phyloP scores from a whole-genome alignment of 1,284 basidiomycete species.

The Golubevia sp. region DNA sequence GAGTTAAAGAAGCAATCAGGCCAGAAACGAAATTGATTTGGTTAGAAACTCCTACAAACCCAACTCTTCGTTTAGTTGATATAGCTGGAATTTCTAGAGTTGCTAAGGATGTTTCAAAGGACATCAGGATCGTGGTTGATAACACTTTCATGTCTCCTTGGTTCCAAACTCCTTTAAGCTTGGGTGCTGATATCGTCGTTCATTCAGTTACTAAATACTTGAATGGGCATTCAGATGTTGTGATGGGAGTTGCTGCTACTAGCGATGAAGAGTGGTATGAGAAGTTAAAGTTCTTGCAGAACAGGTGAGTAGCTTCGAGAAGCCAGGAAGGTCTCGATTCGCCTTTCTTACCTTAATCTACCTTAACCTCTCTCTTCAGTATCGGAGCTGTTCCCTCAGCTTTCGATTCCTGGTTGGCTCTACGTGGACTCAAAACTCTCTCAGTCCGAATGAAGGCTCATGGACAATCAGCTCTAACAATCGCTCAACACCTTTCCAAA shows the following conservation, averaged over 20 bases:
- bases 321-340: too few relatives aligned
- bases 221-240: slow-evolving; percentile 82
- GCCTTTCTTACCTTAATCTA: too few relatives aligned
- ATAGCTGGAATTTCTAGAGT: slow-evolving; percentile 72
- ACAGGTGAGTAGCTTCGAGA: slow-evolving; percentile 65
- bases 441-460: slow-evolving; percentile 74
- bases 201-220: slow-evolving; percentile 79
- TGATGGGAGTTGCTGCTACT: slow-evolving; percentile 48
- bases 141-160: slow-evolving; percentile 76
- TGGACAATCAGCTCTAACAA: slow-evolving; percentile 77
- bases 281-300: slow-evolving; percentile 77
- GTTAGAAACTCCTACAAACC: slow-evolving; percentile 95
- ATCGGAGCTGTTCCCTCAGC: slow-evolving; percentile 85
- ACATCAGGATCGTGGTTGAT: too few relatives aligned
- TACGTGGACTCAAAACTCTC: slow-evolving; percentile 85
- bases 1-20: slow-evolving; percentile 70
- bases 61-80: slow-evolving; percentile 84
- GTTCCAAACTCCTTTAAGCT: slow-evolving; percentile 83
- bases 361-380: background rate
- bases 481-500: slow-evolving; percentile 72
- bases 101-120: slow-evolving; percentile 16
- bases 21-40: slow-evolving; percentile 92
- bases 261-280: slow-evolving; percentile 39
- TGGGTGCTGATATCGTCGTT: slow-evolving; percentile 80
- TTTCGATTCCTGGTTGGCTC: slow-evolving; percentile 88